These are phyloP conservation scores for Hordeum pubiflorum DNA, from an alignment of 202 grass and related monocot species.

Conservation along the genomic window DNA sequence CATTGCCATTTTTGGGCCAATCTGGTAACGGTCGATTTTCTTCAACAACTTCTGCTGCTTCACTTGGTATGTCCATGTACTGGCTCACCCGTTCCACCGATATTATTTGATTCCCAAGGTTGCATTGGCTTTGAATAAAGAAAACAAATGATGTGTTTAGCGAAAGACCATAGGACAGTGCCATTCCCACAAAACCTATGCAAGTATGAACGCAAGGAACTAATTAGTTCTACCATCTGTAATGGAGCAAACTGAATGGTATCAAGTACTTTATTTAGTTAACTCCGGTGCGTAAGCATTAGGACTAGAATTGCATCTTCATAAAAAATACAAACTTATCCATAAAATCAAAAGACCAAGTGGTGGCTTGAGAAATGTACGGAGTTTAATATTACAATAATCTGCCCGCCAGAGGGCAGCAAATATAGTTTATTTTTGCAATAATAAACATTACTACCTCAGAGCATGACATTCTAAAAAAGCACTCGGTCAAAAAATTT, in stretches of 20 bases:
- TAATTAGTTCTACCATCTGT: not conserved
- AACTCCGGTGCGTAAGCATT: not conserved
- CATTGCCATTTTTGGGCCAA: slow-evolving; percentile 65
- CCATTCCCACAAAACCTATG: slow-evolving; percentile 91
- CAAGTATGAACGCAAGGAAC: not conserved
- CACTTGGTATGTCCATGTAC: slow-evolving; percentile 77
- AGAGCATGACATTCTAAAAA: not conserved
- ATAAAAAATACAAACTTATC: no score
- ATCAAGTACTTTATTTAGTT: not conserved
- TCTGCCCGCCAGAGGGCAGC: not conserved
- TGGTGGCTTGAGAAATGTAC: not conserved
- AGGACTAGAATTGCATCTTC: not conserved
- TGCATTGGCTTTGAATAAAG: slow-evolving; percentile 81
- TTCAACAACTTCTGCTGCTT: slow-evolving; percentile 66
- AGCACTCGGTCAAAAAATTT: not conserved
- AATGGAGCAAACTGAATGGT: not conserved
- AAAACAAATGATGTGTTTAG: slow-evolving; percentile 67
- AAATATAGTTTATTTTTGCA: not conserved
- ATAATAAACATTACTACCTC: not conserved
- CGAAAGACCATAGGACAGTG: slow-evolving; percentile 86
- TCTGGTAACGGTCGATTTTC: slow-evolving; percentile 47
- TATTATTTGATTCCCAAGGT: slow-evolving; percentile 70
- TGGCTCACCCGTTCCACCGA: slow-evolving; percentile 90
- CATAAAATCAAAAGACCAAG: not conserved
- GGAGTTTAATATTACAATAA: not conserved